phyloP scores from a whole-genome alignment of 2,329 filamentous ascomycete species.

The Fusarium compactum region DNA sequence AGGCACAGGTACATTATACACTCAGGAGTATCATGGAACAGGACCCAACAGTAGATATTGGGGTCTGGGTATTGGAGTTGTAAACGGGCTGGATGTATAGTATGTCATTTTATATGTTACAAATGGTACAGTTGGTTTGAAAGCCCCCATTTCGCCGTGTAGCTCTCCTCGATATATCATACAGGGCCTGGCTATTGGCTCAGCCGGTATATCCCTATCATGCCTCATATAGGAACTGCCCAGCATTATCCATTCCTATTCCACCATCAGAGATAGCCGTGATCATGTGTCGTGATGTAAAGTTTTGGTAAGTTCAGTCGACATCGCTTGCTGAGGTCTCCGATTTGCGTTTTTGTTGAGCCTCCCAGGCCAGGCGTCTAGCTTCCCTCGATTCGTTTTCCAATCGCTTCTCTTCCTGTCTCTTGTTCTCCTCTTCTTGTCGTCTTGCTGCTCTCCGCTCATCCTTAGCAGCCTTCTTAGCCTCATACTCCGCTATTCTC shows the following conservation, averaged over 20 bases:
- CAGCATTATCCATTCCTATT: constrained; percentile 7
- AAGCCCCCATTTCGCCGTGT: constrained; percentile 13
- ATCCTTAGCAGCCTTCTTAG: constrained; percentile 68
- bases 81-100: constrained; percentile 24
- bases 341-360: constrained; percentile 33
- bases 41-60: constrained; percentile 5
- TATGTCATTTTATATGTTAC: constrained; percentile 43
- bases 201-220: constrained; percentile 3
- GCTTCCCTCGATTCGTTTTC: constrained; percentile 43
- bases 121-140: constrained; percentile 40
- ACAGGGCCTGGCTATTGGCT: constrained; percentile 27
- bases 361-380: constrained; percentile 43
- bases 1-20: constrained; percentile 6
- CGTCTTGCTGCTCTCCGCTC: constrained; percentile 60
- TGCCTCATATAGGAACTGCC: background rate
- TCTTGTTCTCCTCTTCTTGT: constrained; percentile 40
- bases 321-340: constrained; percentile 33
- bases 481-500: constrained; percentile 65
- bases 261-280: background rate
- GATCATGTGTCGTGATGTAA: constrained; percentile 12
- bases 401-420: constrained; percentile 46
- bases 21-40: constrained; percentile 10
- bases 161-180: constrained; percentile 28
- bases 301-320: constrained; percentile 17
- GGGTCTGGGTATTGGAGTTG: constrained; percentile 16